These are phyloP conservation scores for Prasinococcaceae sp. DNA, from an alignment of 139 green algal genomes.

Conservation along the genomic window DNA sequence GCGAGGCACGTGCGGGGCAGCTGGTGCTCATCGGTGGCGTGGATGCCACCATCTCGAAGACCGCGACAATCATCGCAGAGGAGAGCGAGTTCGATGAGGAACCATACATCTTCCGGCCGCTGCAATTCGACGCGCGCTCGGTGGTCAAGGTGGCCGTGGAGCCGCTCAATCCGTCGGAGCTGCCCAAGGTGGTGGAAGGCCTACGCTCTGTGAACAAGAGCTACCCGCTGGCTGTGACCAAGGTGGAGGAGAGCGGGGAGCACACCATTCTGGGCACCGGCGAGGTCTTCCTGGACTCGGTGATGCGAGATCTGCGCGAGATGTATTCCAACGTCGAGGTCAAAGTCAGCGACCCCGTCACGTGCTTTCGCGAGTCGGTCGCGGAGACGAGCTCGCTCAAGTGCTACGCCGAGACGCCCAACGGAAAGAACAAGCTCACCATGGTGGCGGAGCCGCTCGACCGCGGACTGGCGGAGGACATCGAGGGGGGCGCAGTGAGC, in stretches of 20 bases:
- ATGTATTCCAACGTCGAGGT: conserved; percentile 76
- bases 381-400: conserved; percentile 86
- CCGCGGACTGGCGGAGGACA: conserved; percentile 75
- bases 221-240: conserved; percentile 53
- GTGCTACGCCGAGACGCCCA: conserved; percentile 94
- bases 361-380: conserved; percentile 85
- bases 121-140: conserved; percentile 39
- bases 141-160: conserved; percentile 93
- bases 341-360: conserved; percentile 66
- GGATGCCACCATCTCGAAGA: conserved; percentile 79
- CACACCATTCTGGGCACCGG: conserved; percentile 92
- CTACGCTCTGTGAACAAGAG: conserved; percentile 42
- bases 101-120: conserved; percentile 62
- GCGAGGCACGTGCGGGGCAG: conserved; percentile 45
- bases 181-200: conserved; percentile 87
- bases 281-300: conserved; percentile 87
- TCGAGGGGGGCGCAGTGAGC: conserved; percentile 59
- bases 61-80: conserved; percentile 66
- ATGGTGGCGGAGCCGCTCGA: conserved; percentile 81
- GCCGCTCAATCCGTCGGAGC: conserved; percentile 86
- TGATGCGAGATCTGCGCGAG: conserved; percentile 75
- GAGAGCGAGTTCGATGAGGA: conserved; percentile 34
- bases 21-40: conserved; percentile 81
- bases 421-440: conserved; percentile 73
- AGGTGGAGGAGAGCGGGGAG: conserved; percentile 89